phyloP scores from a whole-genome alignment of 495 filamentous ascomycete genomes.

The Astrocystis sublimbata region DNA sequence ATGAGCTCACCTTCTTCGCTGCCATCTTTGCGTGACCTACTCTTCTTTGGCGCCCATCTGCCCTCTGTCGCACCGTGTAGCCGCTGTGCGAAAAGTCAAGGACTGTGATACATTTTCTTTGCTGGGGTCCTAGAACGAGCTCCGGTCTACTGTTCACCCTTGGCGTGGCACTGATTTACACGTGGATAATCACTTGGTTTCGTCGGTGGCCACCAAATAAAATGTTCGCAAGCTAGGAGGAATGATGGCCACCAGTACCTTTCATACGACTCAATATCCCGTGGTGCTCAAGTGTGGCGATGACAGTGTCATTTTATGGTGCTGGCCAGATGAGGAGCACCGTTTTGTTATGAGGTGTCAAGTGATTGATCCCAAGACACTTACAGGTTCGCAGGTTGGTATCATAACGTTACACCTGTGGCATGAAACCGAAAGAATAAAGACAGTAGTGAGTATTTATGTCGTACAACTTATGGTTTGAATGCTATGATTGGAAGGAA shows the following conservation, averaged over 20 bases:
- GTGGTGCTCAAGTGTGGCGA: neutral
- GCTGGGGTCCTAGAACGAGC: neutral
- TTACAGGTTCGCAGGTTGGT: neutral
- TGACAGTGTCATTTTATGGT: neutral
- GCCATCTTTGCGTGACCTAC: neutral
- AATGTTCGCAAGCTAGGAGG: neutral
- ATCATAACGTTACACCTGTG: neutral
- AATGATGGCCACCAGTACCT: neutral
- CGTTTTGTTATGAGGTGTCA: neutral
- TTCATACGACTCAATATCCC: neutral
- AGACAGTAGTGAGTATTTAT: no score
- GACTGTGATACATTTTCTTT: neutral
- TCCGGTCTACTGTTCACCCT: neutral
- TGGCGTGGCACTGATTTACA: neutral
- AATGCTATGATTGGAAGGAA: neutral
- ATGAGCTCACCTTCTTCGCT: neutral
- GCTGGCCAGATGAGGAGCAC: neutral
- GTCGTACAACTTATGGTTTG: neutral
- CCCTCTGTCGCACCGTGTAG: constrained; percentile 1
- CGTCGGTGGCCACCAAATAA: no score
- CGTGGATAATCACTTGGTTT: no score
- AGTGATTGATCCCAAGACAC: neutral
- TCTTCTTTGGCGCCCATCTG: neutral
- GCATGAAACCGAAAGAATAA: neutral
- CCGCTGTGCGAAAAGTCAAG: neutral